phyloP scores from a whole-genome alignment of 1,284 basidiomycete species.

The Puccinia polysora region DNA sequence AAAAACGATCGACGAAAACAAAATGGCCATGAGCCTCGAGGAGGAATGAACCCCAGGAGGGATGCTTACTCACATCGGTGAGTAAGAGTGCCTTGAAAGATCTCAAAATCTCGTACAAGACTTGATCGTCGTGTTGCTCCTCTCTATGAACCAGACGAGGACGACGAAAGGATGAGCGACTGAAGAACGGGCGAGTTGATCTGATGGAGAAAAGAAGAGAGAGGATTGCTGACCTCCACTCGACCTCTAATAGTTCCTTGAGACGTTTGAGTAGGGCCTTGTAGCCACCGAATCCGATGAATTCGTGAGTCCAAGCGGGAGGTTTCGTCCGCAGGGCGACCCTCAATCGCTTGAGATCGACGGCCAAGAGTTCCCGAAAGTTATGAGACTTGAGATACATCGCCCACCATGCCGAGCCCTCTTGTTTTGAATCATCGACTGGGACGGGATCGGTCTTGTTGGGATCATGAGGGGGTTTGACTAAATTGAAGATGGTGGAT shows the following conservation, averaged over 20 bases:
- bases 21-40: too few relatives aligned
- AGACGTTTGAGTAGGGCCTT: conserved; percentile 72
- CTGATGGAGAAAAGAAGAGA: conserved; percentile 9
- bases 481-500: conserved; percentile 3
- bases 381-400: conserved; percentile 6
- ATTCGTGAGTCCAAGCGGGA: conserved; percentile 81
- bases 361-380: conserved; percentile 12
- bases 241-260: conserved; percentile 87
- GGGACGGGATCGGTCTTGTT: not conserved
- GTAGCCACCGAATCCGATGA: conserved; percentile 78
- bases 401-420: conserved; percentile 68
- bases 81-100: conserved; percentile 91
- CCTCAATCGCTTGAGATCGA: conserved; percentile 39
- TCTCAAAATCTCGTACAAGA: conserved; percentile 83
- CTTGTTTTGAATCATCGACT: conserved; percentile 44
- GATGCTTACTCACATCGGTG: conserved; percentile 71
- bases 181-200: not conserved
- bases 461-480: not conserved
- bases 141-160: conserved; percentile 61
- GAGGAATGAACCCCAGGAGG: too few relatives aligned
- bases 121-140: conserved; percentile 93
- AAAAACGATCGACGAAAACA: conserved; percentile 6
- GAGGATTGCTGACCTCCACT: conserved; percentile 72
- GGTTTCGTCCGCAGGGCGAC: conserved; percentile 44
- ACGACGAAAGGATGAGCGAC: not conserved